Base-by-base conservation (phyloP, 495 filamentous ascomycete genomes). In the Daldinia caldariorum region DNA sequence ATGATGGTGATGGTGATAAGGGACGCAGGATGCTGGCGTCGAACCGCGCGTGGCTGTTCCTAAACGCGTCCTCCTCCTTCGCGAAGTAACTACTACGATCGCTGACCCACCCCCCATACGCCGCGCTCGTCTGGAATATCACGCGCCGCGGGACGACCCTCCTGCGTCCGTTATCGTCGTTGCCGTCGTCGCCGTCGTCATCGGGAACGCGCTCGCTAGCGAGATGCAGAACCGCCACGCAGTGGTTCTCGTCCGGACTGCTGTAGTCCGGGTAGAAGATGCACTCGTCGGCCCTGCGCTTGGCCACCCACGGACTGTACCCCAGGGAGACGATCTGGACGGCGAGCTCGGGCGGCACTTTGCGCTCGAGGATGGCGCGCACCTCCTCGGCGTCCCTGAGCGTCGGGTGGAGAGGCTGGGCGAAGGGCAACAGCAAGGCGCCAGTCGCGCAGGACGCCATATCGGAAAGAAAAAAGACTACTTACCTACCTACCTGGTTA, bases 1-100 rank as follows among this genome's bases (percentile, higher is more conserved):
- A 26, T 3, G 26, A 3, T 26, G 26, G 3, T 26, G 26, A 26
- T n/a, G n/a, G n/a, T 26, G 50, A 37, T 10, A 32, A 20, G 18
- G 63, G 69, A 26, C 69, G 63, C 5, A 71, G 63, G 32, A 71
- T 71, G 41, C 69, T 71, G 16, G 63, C 63, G 6, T 71, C 68
- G 68, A 58, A 71, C 63, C 63, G 62, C 16, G 69, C 60, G 32
- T 71, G 63, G 43, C 59, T 63, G 13, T 67, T 63, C 16, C 39
- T 3, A 31, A 61, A 66, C 12, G 49, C 56, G n/a, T 57, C 61
- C 0, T 70, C 2, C 7, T 26, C 67, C 62, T 29, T 62, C 62
- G 31, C 26, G 26, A 26, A 26, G 26, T 1, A 3, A 26, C 26
- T 26, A 1, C 9, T 20, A 39, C 35, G 22, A 62, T 57, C 26